Evolutionary conservation across 768 basidiomycete species (phyloP).

Genomic region (Lyophyllum semitale): DNA sequence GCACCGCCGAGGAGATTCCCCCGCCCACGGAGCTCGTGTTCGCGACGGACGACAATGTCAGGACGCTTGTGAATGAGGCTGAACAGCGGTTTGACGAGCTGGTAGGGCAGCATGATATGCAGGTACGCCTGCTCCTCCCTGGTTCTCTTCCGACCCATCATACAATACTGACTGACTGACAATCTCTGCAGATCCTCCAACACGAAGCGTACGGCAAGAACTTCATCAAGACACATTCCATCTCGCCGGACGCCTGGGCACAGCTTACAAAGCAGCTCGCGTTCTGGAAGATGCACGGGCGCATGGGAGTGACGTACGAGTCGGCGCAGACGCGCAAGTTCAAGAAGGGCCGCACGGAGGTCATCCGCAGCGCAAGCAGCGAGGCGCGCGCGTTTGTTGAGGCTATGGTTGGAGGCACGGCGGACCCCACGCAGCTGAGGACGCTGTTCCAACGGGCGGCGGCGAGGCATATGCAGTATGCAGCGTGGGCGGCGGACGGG

Average conservation of each 20-base stretch:
- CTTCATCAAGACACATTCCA: slow-evolving; percentile 77
- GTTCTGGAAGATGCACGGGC: slow-evolving; percentile 80
- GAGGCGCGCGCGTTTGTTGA: slow-evolving; percentile 87
- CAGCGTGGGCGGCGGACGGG: slow-evolving; percentile 89
- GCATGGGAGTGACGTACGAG: slow-evolving; percentile 88
- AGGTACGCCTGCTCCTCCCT: slow-evolving; percentile 42
- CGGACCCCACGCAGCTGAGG: slow-evolving; percentile 46
- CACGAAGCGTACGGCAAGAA: slow-evolving; percentile 90
- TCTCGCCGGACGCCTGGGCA: slow-evolving; percentile 92
- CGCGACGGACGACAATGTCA: slow-evolving; percentile 56
- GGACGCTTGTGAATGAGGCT: slow-evolving; percentile 55
- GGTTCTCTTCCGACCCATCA: not conserved
- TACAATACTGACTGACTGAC: too few relatives aligned
- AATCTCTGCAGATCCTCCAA: slow-evolving; percentile 61
- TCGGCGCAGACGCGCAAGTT: slow-evolving; percentile 92
- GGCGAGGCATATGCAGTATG: slow-evolving; percentile 83
- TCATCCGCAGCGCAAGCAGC: slow-evolving; percentile 82
- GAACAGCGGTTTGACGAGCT: slow-evolving; percentile 74
- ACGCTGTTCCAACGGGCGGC: slow-evolving; percentile 76
- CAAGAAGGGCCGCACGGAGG: slow-evolving; percentile 90
- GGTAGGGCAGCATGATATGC: slow-evolving; percentile 77
- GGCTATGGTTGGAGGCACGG: slow-evolving; percentile 73
- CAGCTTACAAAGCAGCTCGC: slow-evolving; percentile 97
- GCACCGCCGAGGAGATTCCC: slow-evolving; percentile 43
- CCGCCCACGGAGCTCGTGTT: slow-evolving; percentile 72